A percentile compares a stretch with the other conserved stretches of the same genome.
Evolutionary conservation across 257 asterid species (phyloP).

Genomic region (Scutellaria barbata): DNA sequence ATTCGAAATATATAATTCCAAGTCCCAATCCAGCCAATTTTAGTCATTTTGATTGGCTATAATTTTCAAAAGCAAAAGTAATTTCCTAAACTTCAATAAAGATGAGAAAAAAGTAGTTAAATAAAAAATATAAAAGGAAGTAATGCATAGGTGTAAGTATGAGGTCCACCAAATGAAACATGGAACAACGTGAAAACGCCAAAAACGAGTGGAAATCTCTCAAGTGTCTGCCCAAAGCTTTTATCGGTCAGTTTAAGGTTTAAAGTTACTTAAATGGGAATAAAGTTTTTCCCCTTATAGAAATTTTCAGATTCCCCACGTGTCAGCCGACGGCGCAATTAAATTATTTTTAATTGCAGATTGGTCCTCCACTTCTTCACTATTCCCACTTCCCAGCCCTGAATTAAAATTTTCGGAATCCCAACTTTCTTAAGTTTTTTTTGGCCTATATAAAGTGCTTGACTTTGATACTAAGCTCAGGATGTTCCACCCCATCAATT

Average conservation of each 20-base stretch:
- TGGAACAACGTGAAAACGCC: slow-evolving; percentile 24
- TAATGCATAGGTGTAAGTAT: slow-evolving; percentile 13
- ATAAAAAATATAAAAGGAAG: background rate
- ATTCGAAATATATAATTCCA: background rate
- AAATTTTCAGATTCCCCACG: slow-evolving; percentile 54
- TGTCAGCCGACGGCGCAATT: slow-evolving; percentile 56
- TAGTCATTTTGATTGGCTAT: background rate
- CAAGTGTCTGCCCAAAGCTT: slow-evolving; percentile 38
- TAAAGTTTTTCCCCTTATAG: slow-evolving; percentile 55
- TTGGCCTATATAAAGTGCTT: slow-evolving; percentile 42
- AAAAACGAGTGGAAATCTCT: slow-evolving; percentile 17
- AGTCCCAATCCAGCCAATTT: slow-evolving; percentile 4
- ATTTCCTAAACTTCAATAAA: too few species aligned
- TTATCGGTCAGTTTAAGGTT: slow-evolving; percentile 47
- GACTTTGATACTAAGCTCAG: slow-evolving; percentile 42
- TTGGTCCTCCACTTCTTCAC: slow-evolving; percentile 40
- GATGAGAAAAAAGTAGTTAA: background rate
- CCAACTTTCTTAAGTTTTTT: slow-evolving; percentile 12
- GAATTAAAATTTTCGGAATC: background rate
- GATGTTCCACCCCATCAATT: slow-evolving; percentile 19
- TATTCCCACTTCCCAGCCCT: slow-evolving; percentile 10
- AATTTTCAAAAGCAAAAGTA: background rate
- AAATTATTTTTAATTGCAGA: slow-evolving; percentile 20
- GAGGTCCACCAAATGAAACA: background rate
- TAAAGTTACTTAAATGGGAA: slow-evolving; percentile 45